A percentile compares a stretch with the other conserved stretches of the same genome.
Conservation (phyloP, 2,329 filamentous ascomycete genomes). For the Beauveria bassiana region DNA sequence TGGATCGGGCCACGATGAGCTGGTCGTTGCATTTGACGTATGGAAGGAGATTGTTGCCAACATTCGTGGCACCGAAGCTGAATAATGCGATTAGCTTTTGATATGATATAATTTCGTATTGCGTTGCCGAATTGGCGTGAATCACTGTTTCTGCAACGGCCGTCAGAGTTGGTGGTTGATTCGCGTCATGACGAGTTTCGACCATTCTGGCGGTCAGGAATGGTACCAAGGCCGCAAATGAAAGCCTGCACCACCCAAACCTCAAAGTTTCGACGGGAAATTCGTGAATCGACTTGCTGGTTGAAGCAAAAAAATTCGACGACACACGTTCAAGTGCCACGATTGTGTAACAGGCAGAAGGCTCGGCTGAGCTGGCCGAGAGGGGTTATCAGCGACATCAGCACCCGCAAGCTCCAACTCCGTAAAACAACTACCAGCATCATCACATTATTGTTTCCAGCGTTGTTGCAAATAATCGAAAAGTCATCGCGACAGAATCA, state of each 20-base stretch:
- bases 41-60: slow-evolving; percentile 3
- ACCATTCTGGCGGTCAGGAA: background rate
- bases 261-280: background rate
- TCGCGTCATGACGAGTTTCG: background rate
- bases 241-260: background rate
- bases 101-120: background rate
- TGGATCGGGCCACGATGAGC: slow-evolving; percentile 7
- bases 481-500: background rate
- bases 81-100: background rate
- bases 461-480: background rate
- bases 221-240: too few relatives aligned
- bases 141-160: background rate
- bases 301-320: background rate
- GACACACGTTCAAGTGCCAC: background rate
- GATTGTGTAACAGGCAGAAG: background rate
- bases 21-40: slow-evolving; percentile 1
- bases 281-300: too few relatives aligned
- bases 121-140: too few relatives aligned
- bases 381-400: slow-evolving; percentile 7
- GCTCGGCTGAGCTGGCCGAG: background rate
- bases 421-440: background rate
- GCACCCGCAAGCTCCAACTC: background rate
- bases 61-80: background rate
- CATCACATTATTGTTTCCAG: background rate
- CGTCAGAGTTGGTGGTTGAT: background rate